These are phyloP conservation scores for Calvatia gigantea DNA, from an alignment of 768 basidiomycete genomes.

Conservation along the genomic window DNA sequence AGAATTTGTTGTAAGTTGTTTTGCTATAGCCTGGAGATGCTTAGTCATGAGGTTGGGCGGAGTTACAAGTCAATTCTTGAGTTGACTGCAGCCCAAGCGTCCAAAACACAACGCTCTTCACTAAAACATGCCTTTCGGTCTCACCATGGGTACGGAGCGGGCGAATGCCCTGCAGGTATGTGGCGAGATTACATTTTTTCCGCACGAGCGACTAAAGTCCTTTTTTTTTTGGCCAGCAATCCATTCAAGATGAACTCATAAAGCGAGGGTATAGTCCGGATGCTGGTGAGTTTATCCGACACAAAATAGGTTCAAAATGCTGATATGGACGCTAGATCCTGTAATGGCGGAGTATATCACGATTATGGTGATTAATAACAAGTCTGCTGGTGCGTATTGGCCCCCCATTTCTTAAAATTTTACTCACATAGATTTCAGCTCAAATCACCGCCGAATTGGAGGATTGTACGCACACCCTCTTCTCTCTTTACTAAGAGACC, in stretches of 20 bases:
- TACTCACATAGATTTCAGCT: conserved; percentile 35
- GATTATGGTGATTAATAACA: conserved; percentile 94
- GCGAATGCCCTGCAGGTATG: conserved; percentile 66
- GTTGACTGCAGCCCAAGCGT: conserved; percentile 6
- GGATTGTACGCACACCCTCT: conserved; percentile 52
- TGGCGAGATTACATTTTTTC: neutral
- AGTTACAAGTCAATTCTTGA: conserved; percentile 12
- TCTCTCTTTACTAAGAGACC: neutral
- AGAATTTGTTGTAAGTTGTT: too few species aligned
- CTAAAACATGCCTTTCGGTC: conserved; percentile 64
- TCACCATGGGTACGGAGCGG: conserved; percentile 77
- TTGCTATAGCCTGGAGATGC: neutral
- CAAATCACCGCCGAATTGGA: conserved; percentile 88
- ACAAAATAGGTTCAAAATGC: conserved; percentile 16
- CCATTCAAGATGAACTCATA: conserved; percentile 79
- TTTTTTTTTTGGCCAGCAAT: conserved; percentile 43
- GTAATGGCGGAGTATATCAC: conserved; percentile 95
- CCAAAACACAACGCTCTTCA: conserved; percentile 24
- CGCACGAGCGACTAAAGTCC: neutral
- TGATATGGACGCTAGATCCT: conserved; percentile 46
- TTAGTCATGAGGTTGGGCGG: conserved; percentile 10
- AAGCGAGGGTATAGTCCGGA: conserved; percentile 72
- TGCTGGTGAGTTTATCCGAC: conserved; percentile 49
- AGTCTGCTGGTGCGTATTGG: conserved; percentile 59
- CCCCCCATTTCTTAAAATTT: conserved; percentile 12